Evolutionary conservation across 139 green algal species (phyloP).

Genomic region (Astrephomene gubernaculifera): DNA sequence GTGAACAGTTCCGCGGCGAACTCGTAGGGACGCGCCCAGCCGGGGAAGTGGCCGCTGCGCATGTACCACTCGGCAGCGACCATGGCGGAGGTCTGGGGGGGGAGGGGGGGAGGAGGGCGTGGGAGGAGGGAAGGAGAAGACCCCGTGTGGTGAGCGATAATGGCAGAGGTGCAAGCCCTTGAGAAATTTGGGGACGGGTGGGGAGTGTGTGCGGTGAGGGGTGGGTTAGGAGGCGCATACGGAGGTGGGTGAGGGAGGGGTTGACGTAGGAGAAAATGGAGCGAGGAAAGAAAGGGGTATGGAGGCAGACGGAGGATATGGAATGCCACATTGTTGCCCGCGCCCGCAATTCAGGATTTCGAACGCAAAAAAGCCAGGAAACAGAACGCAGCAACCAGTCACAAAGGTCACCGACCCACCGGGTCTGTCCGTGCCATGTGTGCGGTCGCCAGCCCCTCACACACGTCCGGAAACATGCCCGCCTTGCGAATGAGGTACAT

Average conservation of each 20-base stretch:
- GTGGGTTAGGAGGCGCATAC: too few relatives aligned
- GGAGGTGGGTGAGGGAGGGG: too few relatives aligned
- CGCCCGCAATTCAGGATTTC: too few relatives aligned
- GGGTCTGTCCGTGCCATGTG: slow-evolving; percentile 71
- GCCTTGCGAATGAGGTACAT: slow-evolving; percentile 75
- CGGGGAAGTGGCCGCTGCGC: slow-evolving; percentile 76
- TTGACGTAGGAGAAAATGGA: too few relatives aligned
- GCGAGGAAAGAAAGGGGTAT: too few relatives aligned
- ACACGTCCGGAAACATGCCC: slow-evolving; percentile 83
- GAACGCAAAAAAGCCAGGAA: too few relatives aligned
- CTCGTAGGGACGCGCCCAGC: slow-evolving; percentile 85
- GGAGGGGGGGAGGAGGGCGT: background rate
- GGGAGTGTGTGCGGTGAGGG: background rate
- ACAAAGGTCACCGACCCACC: slow-evolving; percentile 7
- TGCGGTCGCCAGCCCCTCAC: slow-evolving; percentile 68
- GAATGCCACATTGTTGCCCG: too few relatives aligned
- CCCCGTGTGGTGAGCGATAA: background rate
- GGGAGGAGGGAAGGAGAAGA: background rate
- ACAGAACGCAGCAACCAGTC: too few relatives aligned
- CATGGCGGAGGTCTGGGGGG: slow-evolving; percentile 64
- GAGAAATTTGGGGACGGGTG: background rate
- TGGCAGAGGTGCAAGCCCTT: too few relatives aligned
- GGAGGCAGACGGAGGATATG: too few relatives aligned
- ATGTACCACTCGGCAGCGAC: slow-evolving; percentile 91
- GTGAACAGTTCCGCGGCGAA: slow-evolving; percentile 73